phyloP scores from a whole-genome alignment of 2,329 filamentous ascomycete genomes.

The Helminthosporium solani region DNA sequence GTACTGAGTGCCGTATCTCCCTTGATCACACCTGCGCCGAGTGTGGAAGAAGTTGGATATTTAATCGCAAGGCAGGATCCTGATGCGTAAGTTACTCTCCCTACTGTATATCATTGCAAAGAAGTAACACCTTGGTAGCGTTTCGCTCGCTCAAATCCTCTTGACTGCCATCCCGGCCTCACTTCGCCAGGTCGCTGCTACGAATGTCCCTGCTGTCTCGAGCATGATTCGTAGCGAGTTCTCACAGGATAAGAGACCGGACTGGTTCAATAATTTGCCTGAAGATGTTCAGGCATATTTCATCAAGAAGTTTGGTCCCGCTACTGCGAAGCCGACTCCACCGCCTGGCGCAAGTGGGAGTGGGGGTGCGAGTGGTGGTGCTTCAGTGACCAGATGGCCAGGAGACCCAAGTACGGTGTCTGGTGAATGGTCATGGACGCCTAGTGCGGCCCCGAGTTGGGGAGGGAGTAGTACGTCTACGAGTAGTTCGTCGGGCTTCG shows the following conservation, averaged over 20 bases:
- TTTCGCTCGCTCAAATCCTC: conserved; percentile 37
- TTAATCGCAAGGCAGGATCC: conserved; percentile 24
- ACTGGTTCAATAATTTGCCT: conserved; percentile 38
- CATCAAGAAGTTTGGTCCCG: conserved; percentile 34
- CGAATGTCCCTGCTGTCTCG: conserved; percentile 38
- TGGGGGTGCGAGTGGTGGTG: not conserved
- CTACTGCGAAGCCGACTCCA: conserved; percentile 28
- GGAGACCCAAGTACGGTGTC: conserved; percentile 2
- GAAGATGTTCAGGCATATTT: conserved; percentile 37
- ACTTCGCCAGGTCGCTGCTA: conserved; percentile 37
- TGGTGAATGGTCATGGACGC: conserved; percentile 2
- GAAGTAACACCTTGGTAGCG: conserved; percentile 11
- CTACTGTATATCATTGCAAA: not conserved
- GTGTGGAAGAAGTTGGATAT: conserved; percentile 10
- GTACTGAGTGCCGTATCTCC: conserved; percentile 16
- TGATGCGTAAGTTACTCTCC: conserved; percentile 34
- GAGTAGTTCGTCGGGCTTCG: conserved; percentile 1
- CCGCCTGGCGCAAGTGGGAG: conserved; percentile 11
- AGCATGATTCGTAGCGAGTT: conserved; percentile 39
- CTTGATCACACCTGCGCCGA: conserved; percentile 33
- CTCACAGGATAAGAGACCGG: conserved; percentile 33
- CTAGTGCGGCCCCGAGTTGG: conserved; percentile 6
- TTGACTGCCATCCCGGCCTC: conserved; percentile 39
- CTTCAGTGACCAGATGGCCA: conserved; percentile 1
- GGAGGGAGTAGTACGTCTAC: conserved; percentile 8